Conservation (phyloP, 2,329 filamentous ascomycete genomes). For the Ophiostoma novo-ulmi region DNA sequence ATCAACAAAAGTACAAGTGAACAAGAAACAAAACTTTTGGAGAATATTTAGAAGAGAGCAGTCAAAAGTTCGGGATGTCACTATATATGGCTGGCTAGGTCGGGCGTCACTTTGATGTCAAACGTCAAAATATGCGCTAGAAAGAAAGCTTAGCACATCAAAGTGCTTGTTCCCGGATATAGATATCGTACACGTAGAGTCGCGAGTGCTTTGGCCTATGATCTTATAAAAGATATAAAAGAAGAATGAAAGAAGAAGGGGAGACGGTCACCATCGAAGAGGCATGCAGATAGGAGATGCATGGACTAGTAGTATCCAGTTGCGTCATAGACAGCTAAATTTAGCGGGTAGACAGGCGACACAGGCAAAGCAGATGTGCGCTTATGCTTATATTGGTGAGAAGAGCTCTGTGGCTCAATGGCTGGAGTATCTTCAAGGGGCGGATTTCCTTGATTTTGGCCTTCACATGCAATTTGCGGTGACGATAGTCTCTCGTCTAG, state of each 20-base stretch:
- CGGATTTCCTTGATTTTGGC: slow-evolving; percentile 3
- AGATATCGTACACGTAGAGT: not conserved
- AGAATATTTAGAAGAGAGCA: not conserved
- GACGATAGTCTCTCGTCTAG: not conserved
- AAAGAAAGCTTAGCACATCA: not conserved
- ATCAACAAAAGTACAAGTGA: not conserved
- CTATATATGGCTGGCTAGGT: not conserved
- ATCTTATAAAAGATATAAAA: not conserved
- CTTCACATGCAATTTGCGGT: not conserved
- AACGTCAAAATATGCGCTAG: not conserved
- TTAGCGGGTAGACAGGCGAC: not conserved
- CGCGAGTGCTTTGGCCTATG: not conserved
- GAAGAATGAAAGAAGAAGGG: too few relatives aligned
- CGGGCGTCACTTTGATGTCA: not conserved
- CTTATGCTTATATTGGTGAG: not conserved
- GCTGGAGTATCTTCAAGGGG: not conserved
- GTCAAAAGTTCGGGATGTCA: not conserved
- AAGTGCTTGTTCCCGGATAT: not conserved
- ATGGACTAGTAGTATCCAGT: not conserved
- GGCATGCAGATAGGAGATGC: not conserved
- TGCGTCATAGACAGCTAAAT: not conserved
- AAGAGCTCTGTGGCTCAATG: not conserved
- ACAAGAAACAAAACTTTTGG: not conserved
- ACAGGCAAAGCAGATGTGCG: not conserved
- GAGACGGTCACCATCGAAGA: not conserved